A percentile compares a stretch with the other conserved stretches of the same genome.
Conservation (phyloP, 352 stramenopile species). For the Globisporangium solare region DNA sequence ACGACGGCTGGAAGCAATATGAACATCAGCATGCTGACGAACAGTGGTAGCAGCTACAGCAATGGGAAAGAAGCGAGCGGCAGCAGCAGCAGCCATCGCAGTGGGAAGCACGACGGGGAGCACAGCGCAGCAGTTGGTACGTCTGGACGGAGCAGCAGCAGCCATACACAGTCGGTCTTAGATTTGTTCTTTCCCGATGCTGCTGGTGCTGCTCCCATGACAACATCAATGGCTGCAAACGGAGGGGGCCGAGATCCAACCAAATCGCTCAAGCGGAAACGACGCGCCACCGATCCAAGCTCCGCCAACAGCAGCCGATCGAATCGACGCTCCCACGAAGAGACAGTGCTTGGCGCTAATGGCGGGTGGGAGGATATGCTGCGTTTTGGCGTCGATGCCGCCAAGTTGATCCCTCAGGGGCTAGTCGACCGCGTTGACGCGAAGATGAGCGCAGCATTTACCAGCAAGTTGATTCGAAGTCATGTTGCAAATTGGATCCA, state of each 20-base stretch:
- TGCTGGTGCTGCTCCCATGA: not conserved
- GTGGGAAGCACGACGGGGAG: conserved; percentile 15
- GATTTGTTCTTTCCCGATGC: conserved; percentile 54
- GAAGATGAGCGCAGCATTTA: conserved; percentile 45
- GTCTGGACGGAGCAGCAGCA: not conserved
- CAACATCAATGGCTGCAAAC: not conserved
- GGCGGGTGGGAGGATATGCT: conserved; percentile 44
- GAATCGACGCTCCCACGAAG: conserved; percentile 6
- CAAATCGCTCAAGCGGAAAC: conserved; percentile 46
- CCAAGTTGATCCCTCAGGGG: conserved; percentile 77
- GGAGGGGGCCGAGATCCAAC: conserved; percentile 4
- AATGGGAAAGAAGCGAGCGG: not conserved
- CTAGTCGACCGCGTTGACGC: conserved; percentile 80
- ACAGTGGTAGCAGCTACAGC: conserved; percentile 1
- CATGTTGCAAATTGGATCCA: conserved; percentile 75
- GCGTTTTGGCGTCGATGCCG: conserved; percentile 62
- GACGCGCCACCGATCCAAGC: conserved; percentile 16
- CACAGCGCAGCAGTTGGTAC: conserved; percentile 12
- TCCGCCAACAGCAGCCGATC: not conserved
- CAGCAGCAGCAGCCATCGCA: not conserved
- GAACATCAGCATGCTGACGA: conserved; percentile 4
- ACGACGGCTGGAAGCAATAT: not conserved
- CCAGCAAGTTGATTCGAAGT: conserved; percentile 42
- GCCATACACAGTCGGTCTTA: conserved; percentile 29
- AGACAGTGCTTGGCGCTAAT: conserved; percentile 9